Evolutionary conservation across 192 early-diverging fungal genomes (phyloP).

Genomic region (Coemansia sp.): DNA sequence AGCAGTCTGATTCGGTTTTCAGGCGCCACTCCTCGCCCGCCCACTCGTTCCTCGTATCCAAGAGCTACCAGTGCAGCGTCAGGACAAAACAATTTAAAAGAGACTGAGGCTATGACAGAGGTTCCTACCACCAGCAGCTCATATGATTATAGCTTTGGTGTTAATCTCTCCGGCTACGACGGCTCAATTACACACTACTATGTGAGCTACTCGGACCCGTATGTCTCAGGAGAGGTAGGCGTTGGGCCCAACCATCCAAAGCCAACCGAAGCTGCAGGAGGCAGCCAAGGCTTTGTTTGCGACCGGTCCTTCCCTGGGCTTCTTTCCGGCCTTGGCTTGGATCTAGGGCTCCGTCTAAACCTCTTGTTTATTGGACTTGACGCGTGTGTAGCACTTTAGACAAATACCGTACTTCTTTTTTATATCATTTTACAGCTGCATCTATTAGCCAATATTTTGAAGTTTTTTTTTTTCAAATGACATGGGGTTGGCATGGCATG

Average conservation of each 20-base stretch:
- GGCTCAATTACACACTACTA: conserved; percentile 46
- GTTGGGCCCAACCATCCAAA: conserved; percentile 32
- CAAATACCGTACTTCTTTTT: not conserved
- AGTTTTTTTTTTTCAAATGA: not conserved
- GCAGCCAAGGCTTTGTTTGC: conserved; percentile 20
- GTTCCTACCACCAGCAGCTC: conserved; percentile 14
- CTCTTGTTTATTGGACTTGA: conserved; percentile 39
- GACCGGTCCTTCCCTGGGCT: conserved; percentile 34
- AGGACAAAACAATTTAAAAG: not conserved
- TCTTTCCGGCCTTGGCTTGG: conserved; percentile 30
- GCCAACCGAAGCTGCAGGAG: conserved; percentile 8
- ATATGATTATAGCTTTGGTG: conserved; percentile 38
- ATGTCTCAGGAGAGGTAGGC: conserved; percentile 39
- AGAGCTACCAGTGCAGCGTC: not conserved
- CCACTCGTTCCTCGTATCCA: not conserved
- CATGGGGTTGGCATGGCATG: not conserved
- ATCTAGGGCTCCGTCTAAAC: conserved; percentile 37
- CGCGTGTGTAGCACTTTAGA: conserved; percentile 42
- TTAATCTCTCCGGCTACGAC: conserved; percentile 40
- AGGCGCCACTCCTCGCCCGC: not conserved
- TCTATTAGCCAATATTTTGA: no score
- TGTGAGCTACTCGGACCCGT: conserved; percentile 50
- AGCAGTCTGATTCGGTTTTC: not conserved
- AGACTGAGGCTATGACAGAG: not conserved
- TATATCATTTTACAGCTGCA: not conserved